Evolutionary conservation across 805 yeast species (phyloP), one percentile per base, ranked within the genome.

Genomic region (Starmerella bombi): DNA sequence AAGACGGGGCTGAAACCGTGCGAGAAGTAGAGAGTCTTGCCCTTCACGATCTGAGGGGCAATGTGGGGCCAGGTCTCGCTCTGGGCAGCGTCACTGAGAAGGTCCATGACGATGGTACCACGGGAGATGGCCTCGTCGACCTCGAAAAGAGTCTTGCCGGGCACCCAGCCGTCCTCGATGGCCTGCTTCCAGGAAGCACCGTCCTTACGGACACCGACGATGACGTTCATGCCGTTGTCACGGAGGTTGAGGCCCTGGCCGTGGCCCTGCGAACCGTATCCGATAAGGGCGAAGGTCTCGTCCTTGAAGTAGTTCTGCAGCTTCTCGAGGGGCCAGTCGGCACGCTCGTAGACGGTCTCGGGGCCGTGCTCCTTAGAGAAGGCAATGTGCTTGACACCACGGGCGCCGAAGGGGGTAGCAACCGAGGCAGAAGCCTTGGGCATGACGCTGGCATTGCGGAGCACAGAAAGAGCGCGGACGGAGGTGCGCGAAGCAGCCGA

Each of bases 101-200:
- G 75, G 81, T 91, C 88, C 97, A 91, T 88, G 66, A 91, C 70
- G 66, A 77, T 77, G 59, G 95, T 80, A 74, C 98, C 98, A 65
- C 73, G 80, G 59, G 64, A 56, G 64, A 91, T 78, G 58, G 98
- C 98, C 72, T 88, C 97, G 54, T 74, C 72, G 54, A 91, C 95
- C 52, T 80, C 86, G 67, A 91, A 91, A 66, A 91, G 75, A 77
- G 80, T 91, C 74, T 88, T 83, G 66, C 98, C 98, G 66, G 96
- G 95, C 56, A 91, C 94, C 98, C 98, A 91, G 59, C 98, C 98
- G 67, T 91, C 98, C 70, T 91, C 98, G 58, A 84, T 70, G 61
- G 98, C 98, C 56, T 95, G 94, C 73, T 88, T 88, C 98, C 98
- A 91, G 44, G 97, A 91, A 54, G 95, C 91, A 74, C 98, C 98